A percentile compares a stretch with the other conserved stretches of the same genome.
These are phyloP conservation scores for Hibiscus tridactylites DNA, from an alignment of 345 rosid genomes.

Conservation along the genomic window DNA sequence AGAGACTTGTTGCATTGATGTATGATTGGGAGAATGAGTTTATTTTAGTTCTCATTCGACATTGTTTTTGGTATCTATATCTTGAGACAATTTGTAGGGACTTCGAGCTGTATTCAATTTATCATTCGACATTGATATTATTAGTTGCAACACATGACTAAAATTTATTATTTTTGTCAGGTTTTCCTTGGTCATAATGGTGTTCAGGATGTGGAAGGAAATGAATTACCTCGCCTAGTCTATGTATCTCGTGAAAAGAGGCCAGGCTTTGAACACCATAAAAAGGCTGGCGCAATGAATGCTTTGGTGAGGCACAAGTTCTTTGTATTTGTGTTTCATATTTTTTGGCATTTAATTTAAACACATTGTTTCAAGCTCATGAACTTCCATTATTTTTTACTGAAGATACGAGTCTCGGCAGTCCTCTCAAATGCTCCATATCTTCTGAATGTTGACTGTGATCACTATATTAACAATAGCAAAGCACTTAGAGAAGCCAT, in stretches of 20 bases:
- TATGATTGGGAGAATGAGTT: too few relatives aligned
- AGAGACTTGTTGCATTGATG: too few relatives aligned
- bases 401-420: constrained; percentile 83
- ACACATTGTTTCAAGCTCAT: neutral
- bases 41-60: too few relatives aligned
- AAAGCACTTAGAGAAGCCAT: constrained; percentile 93
- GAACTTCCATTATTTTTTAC: neutral
- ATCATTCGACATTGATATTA: too few relatives aligned
- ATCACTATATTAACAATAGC: constrained; percentile 91
- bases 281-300: constrained; percentile 99
- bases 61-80: too few relatives aligned
- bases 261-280: constrained; percentile 98
- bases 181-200: constrained; percentile 87
- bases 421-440: constrained; percentile 95
- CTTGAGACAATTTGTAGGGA: too few relatives aligned
- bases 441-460: constrained; percentile 83
- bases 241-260: constrained; percentile 99
- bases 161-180: constrained; percentile 25
- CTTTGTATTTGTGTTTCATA: neutral
- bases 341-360: neutral
- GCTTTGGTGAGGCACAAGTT: constrained; percentile 44
- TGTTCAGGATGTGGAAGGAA: constrained; percentile 64
- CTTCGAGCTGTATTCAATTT: too few relatives aligned
- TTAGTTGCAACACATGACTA: neutral
- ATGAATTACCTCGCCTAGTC: constrained; percentile 81